phyloP scores from a whole-genome alignment of 768 basidiomycete genomes.

The Auriculariales sp. region DNA sequence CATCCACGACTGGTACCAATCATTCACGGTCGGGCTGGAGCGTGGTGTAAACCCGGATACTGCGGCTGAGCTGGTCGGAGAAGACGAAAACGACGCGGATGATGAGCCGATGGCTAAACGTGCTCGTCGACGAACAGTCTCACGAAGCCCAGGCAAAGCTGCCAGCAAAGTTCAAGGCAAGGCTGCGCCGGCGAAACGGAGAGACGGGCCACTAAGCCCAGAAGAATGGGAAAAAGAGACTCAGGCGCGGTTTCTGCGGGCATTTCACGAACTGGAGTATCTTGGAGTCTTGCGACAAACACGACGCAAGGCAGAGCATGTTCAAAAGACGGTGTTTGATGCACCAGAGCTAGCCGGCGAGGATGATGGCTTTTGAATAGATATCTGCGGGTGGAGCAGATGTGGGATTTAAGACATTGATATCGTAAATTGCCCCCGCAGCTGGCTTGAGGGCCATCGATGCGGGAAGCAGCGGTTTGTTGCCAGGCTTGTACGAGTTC shows the following conservation, averaged over 20 bases:
- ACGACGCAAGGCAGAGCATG: constrained; percentile 63
- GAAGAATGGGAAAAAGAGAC: constrained; percentile 23
- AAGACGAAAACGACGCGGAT: constrained; percentile 12
- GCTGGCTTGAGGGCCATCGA: no score
- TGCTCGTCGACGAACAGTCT: neutral
- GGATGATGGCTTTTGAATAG: no score
- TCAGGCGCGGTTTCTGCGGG: constrained; percentile 66
- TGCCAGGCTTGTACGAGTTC: no score
- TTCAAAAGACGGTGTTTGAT: constrained; percentile 55
- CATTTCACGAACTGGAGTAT: constrained; percentile 70
- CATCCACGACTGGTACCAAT: constrained; percentile 78
- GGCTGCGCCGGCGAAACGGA: constrained; percentile 23
- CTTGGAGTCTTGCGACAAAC: constrained; percentile 72
- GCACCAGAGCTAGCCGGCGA: neutral
- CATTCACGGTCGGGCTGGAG: constrained; percentile 47
- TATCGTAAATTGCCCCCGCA: no score
- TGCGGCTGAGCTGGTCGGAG: constrained; percentile 18
- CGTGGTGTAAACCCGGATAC: constrained; percentile 13
- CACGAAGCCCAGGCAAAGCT: neutral
- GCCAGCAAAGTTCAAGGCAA: constrained; percentile 7
- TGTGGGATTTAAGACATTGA: no score
- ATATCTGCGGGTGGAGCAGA: no score
- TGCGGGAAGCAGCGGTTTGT: no score
- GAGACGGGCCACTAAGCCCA: constrained; percentile 13
- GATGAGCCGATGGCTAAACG: neutral